These are phyloP conservation scores for Cryphonectria carpinicola DNA, from an alignment of 2,329 filamentous ascomycete species.

Conservation along the genomic window DNA sequence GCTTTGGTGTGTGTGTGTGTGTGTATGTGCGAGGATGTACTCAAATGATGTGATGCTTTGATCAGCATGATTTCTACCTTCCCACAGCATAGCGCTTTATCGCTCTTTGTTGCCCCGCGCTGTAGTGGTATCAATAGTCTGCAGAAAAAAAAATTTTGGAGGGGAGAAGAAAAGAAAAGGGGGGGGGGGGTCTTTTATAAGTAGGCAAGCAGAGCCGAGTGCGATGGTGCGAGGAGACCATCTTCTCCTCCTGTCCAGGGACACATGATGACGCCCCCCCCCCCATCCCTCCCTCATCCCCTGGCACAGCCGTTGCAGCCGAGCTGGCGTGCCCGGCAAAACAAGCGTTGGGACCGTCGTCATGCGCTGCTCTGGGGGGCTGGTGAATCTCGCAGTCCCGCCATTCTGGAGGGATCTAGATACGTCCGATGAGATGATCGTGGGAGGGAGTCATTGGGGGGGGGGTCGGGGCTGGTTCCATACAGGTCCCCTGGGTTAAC, in stretches of 20 bases:
- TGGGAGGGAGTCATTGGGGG: slow-evolving; percentile 4
- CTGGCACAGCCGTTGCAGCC: slow-evolving; percentile 4
- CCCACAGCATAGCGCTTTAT: neutral
- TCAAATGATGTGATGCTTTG: slow-evolving; percentile 18
- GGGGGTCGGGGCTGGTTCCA: slow-evolving; percentile 10
- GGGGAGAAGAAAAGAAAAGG: neutral
- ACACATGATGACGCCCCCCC: neutral
- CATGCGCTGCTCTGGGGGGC: neutral
- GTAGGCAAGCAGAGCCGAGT: slow-evolving; percentile 12
- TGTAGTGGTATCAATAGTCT: slow-evolving; percentile 14
- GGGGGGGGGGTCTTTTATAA: neutral
- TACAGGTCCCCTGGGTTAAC: slow-evolving; percentile 15
- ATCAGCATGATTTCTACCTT: slow-evolving; percentile 11
- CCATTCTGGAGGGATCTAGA: slow-evolving; percentile 28
- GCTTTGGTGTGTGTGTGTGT: neutral
- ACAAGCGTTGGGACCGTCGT: neutral
- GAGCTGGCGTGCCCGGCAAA: neutral
- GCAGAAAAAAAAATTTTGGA: neutral
- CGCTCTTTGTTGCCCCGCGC: neutral
- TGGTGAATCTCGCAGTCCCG: slow-evolving; percentile 12
- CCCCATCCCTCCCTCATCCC: neutral
- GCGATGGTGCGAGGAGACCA: neutral
- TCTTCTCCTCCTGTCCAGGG: neutral
- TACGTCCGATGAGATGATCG: slow-evolving; percentile 28
- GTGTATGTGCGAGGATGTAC: slow-evolving; percentile 16